Evolutionary conservation across 345 rosid genomes (phyloP).

Genomic region (Gossypium turneri): DNA sequence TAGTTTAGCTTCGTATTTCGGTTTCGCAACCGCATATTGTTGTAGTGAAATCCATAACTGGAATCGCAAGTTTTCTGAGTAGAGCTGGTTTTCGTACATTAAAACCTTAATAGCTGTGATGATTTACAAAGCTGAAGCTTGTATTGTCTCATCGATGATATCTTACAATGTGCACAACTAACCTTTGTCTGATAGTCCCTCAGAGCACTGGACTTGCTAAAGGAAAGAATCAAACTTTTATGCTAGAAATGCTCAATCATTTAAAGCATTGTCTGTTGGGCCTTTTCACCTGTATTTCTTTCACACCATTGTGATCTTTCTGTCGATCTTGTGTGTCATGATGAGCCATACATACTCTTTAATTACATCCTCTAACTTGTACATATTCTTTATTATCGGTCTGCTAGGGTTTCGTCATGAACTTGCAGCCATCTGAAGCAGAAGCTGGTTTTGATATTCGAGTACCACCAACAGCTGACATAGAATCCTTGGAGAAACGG

Average conservation of each 20-base stretch:
- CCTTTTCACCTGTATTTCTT: background rate
- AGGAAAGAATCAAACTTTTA: background rate
- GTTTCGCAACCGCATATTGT: background rate
- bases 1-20: background rate
- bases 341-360: background rate
- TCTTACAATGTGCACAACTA: background rate
- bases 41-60: background rate
- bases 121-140: background rate
- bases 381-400: conserved; percentile 16
- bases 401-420: conserved; percentile 87
- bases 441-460: conserved; percentile 95
- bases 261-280: background rate
- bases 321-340: background rate
- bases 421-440: conserved; percentile 93
- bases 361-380: background rate
- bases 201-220: background rate
- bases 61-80: background rate
- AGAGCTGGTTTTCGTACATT: background rate
- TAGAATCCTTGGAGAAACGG: conserved; percentile 65
- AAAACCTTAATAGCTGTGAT: background rate
- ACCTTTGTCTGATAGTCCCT: background rate
- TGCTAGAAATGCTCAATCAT: background rate
- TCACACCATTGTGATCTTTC: background rate
- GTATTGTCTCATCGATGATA: background rate
- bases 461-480: conserved; percentile 66